These are phyloP conservation scores for Crassisporium funariophilum DNA, from an alignment of 768 basidiomycete genomes.

Conservation along the genomic window DNA sequence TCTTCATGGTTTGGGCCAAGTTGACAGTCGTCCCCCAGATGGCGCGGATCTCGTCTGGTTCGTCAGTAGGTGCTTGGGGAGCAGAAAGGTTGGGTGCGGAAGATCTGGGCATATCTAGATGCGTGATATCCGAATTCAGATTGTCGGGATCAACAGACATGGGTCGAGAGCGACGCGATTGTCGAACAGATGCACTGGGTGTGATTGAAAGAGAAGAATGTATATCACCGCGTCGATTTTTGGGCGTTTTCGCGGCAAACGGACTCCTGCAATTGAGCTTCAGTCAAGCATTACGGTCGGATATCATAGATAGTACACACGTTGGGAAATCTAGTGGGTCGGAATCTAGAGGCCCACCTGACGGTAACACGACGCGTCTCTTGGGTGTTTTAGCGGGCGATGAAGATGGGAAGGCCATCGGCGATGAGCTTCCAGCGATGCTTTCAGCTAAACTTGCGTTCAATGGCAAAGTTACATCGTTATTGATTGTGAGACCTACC, in stretches of 20 bases:
- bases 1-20: slow-evolving; percentile 86
- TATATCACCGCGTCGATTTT: slow-evolving; percentile 85
- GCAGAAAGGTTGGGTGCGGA: slow-evolving; percentile 56
- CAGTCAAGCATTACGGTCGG: not conserved
- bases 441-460: slow-evolving; percentile 37
- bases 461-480: slow-evolving; percentile 2
- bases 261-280: slow-evolving; percentile 46
- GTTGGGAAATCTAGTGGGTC: slow-evolving; percentile 55
- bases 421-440: slow-evolving; percentile 60
- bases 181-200: slow-evolving; percentile 44
- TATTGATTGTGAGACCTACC: too few species aligned
- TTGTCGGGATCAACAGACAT: slow-evolving; percentile 38
- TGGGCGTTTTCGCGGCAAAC: slow-evolving; percentile 55
- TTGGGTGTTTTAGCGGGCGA: slow-evolving; percentile 52
- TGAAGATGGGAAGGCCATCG: slow-evolving; percentile 65
- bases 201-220: slow-evolving; percentile 76
- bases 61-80: slow-evolving; percentile 62
- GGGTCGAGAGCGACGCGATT: slow-evolving; percentile 36
- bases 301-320: slow-evolving; percentile 36
- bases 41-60: slow-evolving; percentile 83
- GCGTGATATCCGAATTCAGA: slow-evolving; percentile 59
- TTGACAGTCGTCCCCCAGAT: slow-evolving; percentile 99
- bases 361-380: not conserved
- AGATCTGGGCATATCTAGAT: slow-evolving; percentile 59
- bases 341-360: not conserved